These are phyloP conservation scores for Penicillium cataractarum DNA, from an alignment of 495 filamentous ascomycete species.

Conservation along the genomic window DNA sequence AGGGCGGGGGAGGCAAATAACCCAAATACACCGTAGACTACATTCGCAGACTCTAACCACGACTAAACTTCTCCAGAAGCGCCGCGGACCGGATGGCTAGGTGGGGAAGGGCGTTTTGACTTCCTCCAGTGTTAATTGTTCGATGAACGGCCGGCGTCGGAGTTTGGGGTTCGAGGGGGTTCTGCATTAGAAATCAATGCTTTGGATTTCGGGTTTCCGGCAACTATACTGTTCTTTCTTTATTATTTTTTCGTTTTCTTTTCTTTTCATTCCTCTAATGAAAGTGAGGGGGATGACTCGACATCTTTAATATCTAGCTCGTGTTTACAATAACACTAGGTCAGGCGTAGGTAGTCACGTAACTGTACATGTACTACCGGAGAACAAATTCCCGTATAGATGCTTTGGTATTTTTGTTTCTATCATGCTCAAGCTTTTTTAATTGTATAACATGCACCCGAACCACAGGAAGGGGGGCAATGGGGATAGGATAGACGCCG, in stretches of 20 bases:
- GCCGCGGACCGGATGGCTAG: not conserved
- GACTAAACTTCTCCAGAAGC: not conserved
- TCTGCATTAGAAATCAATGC: conserved; percentile 3
- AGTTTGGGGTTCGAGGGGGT: not conserved
- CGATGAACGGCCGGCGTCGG: not conserved
- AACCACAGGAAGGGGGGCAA: not conserved
- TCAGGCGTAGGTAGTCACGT: not conserved
- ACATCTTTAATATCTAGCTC: not conserved
- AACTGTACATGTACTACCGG: not conserved
- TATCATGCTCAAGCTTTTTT: conserved; percentile 34
- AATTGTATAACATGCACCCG: conserved; percentile 10
- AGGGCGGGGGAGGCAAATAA: conserved; percentile 12
- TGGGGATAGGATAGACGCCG: conserved; percentile 2
- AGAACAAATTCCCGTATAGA: not conserved
- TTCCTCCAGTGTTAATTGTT: not conserved
- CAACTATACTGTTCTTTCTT: not conserved
- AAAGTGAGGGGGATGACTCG: not conserved
- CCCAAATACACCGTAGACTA: not conserved
- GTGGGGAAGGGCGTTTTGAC: not conserved
- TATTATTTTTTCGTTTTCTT: not conserved
- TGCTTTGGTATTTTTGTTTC: conserved; percentile 13
- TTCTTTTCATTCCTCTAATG: not conserved
- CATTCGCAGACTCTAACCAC: not conserved
- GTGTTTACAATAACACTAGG: not conserved
- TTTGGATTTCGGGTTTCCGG: not conserved